A percentile compares a stretch with the other conserved stretches of the same genome.
These are phyloP conservation scores for Komagataella kurtzmanii DNA, from an alignment of 805 yeast species.

Conservation along the genomic window DNA sequence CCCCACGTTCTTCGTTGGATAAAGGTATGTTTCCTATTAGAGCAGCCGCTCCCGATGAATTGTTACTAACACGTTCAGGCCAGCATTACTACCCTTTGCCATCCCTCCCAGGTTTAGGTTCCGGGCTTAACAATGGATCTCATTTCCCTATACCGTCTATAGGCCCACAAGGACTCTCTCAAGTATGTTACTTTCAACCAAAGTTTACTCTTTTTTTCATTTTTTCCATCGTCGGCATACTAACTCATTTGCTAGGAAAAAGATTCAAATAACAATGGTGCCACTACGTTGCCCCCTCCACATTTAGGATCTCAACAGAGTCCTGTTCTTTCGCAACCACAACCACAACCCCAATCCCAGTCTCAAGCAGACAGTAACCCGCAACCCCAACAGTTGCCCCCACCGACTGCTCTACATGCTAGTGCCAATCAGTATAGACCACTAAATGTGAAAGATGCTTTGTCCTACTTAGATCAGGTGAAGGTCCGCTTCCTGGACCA, in stretches of 20 bases:
- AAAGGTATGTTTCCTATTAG: not conserved
- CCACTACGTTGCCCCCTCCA: slow-evolving; percentile 5
- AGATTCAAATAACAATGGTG: not conserved
- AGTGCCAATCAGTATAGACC: slow-evolving; percentile 44
- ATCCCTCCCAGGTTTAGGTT: slow-evolving; percentile 35
- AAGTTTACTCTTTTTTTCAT: not conserved
- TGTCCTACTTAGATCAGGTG: slow-evolving; percentile 90
- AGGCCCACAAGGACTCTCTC: slow-evolving; percentile 14
- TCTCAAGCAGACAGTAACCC: slow-evolving; percentile 4
- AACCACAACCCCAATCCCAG: slow-evolving; percentile 9
- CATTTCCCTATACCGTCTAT: slow-evolving; percentile 32
- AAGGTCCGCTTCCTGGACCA: slow-evolving; percentile 83
- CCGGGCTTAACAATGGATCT: slow-evolving; percentile 23
- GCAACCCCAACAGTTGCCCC: slow-evolving; percentile 2
- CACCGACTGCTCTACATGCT: slow-evolving; percentile 11
- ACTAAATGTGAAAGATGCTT: slow-evolving; percentile 89
- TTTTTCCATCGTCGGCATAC: not conserved
- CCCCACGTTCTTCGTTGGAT: not conserved
- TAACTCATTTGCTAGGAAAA: not conserved
- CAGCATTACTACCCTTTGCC: slow-evolving; percentile 38
- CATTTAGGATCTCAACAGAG: slow-evolving; percentile 5
- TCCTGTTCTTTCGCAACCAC: slow-evolving; percentile 11
- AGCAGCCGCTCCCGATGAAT: not conserved
- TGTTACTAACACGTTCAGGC: slow-evolving; percentile 15
- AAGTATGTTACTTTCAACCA: slow-evolving; percentile 9